A percentile compares a stretch with the other conserved stretches of the same genome.
Conservation (phyloP, 2,329 filamentous ascomycete genomes). For the Metarhizium album region DNA sequence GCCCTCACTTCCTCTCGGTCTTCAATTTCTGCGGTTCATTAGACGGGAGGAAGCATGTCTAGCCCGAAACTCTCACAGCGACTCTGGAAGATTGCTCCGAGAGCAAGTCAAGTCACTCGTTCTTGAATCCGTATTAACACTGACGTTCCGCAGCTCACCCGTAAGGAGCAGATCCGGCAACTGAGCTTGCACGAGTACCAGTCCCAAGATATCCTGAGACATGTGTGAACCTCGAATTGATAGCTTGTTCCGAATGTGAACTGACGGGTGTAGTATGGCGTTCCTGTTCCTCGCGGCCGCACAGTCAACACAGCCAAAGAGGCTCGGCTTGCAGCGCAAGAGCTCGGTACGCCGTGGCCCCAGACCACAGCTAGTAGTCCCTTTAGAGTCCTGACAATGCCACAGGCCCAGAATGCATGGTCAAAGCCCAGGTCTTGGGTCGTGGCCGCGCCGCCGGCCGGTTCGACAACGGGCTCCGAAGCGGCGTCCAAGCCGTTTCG, state of each 20-base stretch:
- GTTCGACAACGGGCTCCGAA: conserved; percentile 7
- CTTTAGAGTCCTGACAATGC: not conserved
- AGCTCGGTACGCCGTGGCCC: conserved; percentile 13
- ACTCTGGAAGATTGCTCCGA: not conserved
- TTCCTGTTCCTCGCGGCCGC: conserved; percentile 14
- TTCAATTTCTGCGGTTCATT: not conserved
- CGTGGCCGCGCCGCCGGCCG: conserved; percentile 6
- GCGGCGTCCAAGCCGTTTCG: conserved; percentile 7
- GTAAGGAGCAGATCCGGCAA: conserved; percentile 1
- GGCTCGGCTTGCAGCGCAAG: conserved; percentile 10
- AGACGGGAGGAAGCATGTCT: not conserved
- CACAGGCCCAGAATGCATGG: conserved; percentile 13
- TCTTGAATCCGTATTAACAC: not conserved
- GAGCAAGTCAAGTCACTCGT: not conserved
- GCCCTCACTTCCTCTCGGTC: too few relatives aligned
- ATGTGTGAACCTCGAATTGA: conserved; percentile 8
- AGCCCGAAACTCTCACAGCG: not conserved
- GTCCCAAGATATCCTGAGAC: conserved; percentile 16
- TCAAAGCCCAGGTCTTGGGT: conserved; percentile 19
- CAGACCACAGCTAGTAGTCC: not conserved
- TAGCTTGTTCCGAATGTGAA: not conserved
- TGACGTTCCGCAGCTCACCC: not conserved
- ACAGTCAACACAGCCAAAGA: conserved; percentile 14
- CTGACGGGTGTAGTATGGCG: conserved; percentile 12
- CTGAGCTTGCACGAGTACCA: conserved; percentile 20